Percentiles rank a stretch among this genome's conserved stretches.
Evolutionary conservation across 179 eudicot genomes (phyloP).

Genomic region (Camellia oleifera): DNA sequence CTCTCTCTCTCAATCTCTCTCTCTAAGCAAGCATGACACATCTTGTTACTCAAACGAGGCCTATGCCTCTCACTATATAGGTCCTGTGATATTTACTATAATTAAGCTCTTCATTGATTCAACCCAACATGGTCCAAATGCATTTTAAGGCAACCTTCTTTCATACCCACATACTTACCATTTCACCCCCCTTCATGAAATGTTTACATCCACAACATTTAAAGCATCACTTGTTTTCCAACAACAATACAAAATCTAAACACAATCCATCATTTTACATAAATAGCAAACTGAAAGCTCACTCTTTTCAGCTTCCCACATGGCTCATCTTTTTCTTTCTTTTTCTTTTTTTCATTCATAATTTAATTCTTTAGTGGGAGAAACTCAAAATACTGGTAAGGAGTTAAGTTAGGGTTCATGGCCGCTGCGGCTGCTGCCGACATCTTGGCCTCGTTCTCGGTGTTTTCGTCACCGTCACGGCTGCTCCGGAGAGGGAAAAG

Average conservation of each 20-base stretch:
- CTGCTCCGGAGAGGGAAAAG: constrained; percentile 35
- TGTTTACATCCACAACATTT: constrained; percentile 20
- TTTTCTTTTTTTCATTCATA: background rate
- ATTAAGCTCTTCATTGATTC: background rate
- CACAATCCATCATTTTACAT: constrained; percentile 11
- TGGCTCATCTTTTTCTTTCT: background rate
- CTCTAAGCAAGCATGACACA: background rate
- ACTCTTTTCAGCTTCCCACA: background rate
- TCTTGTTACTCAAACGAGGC: background rate
- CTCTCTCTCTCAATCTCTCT: background rate
- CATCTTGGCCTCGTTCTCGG: constrained; percentile 1
- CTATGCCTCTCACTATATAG: background rate
- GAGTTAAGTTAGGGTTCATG: background rate
- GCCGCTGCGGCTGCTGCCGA: background rate
- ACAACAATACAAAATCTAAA: constrained; percentile 21
- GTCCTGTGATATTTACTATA: background rate
- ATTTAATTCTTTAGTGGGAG: constrained; percentile 41
- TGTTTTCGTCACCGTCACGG: background rate
- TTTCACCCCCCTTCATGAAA: constrained; percentile 16
- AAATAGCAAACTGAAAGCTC: constrained; percentile 5
- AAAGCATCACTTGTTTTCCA: constrained; percentile 2
- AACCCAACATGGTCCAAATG: constrained; percentile 31
- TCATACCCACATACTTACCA: constrained; percentile 5
- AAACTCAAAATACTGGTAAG: constrained; percentile 42
- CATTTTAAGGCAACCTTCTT: constrained; percentile 27